Evolutionary conservation across 495 filamentous ascomycete species (phyloP).

Genomic region (Venustampulla echinocandica): DNA sequence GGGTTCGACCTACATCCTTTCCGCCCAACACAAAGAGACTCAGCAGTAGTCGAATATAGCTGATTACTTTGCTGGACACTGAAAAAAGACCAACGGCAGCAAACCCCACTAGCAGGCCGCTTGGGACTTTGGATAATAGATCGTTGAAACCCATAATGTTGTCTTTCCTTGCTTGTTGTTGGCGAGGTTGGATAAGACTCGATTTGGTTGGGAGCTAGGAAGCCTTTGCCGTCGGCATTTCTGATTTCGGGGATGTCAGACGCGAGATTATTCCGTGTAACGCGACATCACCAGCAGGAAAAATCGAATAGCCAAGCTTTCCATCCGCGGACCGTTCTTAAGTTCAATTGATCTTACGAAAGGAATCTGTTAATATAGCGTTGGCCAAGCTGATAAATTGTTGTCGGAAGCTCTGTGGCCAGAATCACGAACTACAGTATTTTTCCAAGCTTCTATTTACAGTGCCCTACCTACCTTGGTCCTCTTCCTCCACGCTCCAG

Average conservation of each 20-base stretch:
- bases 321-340: background rate
- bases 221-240: background rate
- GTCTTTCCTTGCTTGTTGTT: background rate
- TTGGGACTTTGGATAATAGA: conserved; percentile 11
- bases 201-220: too few relatives aligned
- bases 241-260: too few relatives aligned
- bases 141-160: background rate
- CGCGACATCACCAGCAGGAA: too few relatives aligned
- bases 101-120: conserved; percentile 3
- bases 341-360: background rate
- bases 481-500: too few relatives aligned
- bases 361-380: too few relatives aligned
- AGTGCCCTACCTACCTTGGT: too few relatives aligned
- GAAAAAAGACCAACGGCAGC: conserved; percentile 49
- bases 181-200: too few relatives aligned
- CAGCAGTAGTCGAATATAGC: conserved; percentile 55
- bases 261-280: too few relatives aligned
- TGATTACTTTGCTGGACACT: conserved; percentile 46
- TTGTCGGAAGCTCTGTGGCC: too few relatives aligned
- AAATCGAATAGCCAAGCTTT: background rate
- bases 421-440: too few relatives aligned
- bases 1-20: conserved; percentile 47
- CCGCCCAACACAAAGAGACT: conserved; percentile 69
- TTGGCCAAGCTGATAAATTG: too few relatives aligned
- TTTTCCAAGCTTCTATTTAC: too few relatives aligned